Conservation (phyloP, 768 basidiomycete genomes). For the Termitomyces sp. region DNA sequence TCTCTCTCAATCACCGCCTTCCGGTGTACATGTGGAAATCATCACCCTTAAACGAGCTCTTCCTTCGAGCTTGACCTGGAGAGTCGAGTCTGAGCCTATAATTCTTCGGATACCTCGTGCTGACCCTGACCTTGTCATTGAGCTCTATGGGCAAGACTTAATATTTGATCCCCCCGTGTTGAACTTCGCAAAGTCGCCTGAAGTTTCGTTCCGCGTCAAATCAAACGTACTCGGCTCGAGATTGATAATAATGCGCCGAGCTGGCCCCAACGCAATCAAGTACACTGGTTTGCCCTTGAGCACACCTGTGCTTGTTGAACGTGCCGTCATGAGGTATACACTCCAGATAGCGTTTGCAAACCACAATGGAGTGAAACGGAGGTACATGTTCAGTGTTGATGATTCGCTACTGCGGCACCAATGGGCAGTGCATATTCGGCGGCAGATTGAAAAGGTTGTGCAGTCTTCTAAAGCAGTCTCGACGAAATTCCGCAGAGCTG, state of each 20-base stretch:
- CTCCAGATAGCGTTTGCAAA: conserved; percentile 88
- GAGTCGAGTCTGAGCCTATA: conserved; percentile 84
- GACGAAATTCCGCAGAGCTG: conserved; percentile 57
- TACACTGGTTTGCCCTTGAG: conserved; percentile 83
- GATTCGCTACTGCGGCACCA: conserved; percentile 73
- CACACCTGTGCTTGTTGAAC: conserved; percentile 75
- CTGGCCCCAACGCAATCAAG: conserved; percentile 77
- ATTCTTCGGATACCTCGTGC: conserved; percentile 80
- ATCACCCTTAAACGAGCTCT: conserved; percentile 73
- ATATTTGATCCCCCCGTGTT: conserved; percentile 85
- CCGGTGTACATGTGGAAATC: conserved; percentile 43
- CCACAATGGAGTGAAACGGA: conserved; percentile 63
- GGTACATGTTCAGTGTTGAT: conserved; percentile 94
- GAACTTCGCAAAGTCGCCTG: conserved; percentile 71
- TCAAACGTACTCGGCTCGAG: conserved; percentile 83
- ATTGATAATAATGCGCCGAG: conserved; percentile 78
- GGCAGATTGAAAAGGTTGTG: conserved; percentile 56
- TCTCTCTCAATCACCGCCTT: conserved; percentile 64
- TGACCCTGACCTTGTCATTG: conserved; percentile 80
- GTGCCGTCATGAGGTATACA: conserved; percentile 95
- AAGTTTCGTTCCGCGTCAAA: conserved; percentile 87
- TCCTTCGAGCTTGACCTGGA: conserved; percentile 80
- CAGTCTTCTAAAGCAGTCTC: conserved; percentile 32
- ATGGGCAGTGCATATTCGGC: conserved; percentile 67
- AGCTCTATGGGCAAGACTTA: conserved; percentile 84